Evolutionary conservation across 306 rosid genomes (phyloP), one percentile per base, ranked within the genome.

Genomic region (Crotalaria pallida): DNA sequence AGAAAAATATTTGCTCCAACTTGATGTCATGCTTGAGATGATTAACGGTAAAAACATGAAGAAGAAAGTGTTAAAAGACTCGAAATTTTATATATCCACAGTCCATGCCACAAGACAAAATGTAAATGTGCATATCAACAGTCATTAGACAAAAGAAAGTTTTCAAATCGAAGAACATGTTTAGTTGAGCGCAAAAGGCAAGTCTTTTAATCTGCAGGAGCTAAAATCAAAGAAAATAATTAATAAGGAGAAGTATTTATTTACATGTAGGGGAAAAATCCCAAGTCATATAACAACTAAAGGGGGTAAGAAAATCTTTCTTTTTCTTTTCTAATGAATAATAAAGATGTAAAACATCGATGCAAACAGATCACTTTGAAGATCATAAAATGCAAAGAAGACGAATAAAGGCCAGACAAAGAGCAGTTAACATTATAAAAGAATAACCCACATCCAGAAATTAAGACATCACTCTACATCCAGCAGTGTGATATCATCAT

Each of bases 381-480:
- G 9, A 69, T 24, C 59, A 60, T 34, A 71, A 65, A 76, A 72
- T 66, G 44, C 68, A 58, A 12, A 65, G 21, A 44, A 51, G 21
- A 34, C 8, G 15, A 45, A 34, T 40, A 31, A 58, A 70, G 48
- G 50, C 11, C 22, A 40, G 11, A 27, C 57, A 79, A 58, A 44
- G 72, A 52, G 48, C 57, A 51, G 43, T 33, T 45, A 27, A 44
- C 74, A 27, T 41, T 51, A 38, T 10, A 62, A 24, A 11, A 56
- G 77, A 64, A 82, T 56, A 58, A 77, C 66, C 78, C 49, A 74
- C 34, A 56, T 24, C 16, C 23, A 50, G 72, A 55, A 65, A 67
- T 51, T 71, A 23, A 58, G 58, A 33, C 40, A 21, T 48, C 24
- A 21, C 16, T 33, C 26, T 44, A 31, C 50, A 17, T 22, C 58